These are phyloP conservation scores for Dendrobium huoshanense DNA, from an alignment of 106 monocot species.

Conservation along the genomic window DNA sequence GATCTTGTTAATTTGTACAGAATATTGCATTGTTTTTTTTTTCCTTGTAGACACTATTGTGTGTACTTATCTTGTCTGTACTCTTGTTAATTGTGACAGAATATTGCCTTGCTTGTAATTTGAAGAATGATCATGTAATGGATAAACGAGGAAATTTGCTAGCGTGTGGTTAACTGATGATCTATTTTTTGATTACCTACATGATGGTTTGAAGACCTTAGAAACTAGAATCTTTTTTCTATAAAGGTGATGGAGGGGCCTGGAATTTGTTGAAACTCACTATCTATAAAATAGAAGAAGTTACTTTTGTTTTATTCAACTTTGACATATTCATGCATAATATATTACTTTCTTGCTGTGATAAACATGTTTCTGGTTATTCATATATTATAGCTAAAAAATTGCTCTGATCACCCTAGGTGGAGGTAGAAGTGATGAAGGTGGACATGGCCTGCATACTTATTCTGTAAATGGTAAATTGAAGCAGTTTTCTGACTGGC, in stretches of 20 bases:
- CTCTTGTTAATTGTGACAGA: neutral
- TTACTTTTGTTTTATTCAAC: neutral
- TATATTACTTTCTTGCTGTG: neutral
- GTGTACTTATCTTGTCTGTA: too few relatives aligned
- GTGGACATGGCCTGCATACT: constrained; percentile 24
- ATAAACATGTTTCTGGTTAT: neutral
- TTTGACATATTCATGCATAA: neutral
- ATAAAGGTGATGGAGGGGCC: neutral
- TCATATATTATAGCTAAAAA: neutral
- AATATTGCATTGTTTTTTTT: neutral
- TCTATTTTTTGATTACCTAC: neutral
- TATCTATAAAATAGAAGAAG: neutral
- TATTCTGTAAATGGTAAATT: constrained; percentile 86
- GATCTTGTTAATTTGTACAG: neutral
- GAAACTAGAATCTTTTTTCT: neutral
- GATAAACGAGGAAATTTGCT: neutral
- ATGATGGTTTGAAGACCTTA: neutral
- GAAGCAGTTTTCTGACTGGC: constrained; percentile 92
- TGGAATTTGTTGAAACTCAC: neutral
- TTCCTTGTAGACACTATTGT: too few relatives aligned
- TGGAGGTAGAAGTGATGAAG: constrained; percentile 22
- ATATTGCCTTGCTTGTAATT: neutral
- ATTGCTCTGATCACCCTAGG: constrained; percentile 17
- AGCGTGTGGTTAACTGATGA: neutral
- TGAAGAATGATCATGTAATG: neutral